Evolutionary conservation across 2,329 filamentous ascomycete genomes (phyloP), one percentile per base, ranked within the genome.

Genomic region (Nemania serpens): DNA sequence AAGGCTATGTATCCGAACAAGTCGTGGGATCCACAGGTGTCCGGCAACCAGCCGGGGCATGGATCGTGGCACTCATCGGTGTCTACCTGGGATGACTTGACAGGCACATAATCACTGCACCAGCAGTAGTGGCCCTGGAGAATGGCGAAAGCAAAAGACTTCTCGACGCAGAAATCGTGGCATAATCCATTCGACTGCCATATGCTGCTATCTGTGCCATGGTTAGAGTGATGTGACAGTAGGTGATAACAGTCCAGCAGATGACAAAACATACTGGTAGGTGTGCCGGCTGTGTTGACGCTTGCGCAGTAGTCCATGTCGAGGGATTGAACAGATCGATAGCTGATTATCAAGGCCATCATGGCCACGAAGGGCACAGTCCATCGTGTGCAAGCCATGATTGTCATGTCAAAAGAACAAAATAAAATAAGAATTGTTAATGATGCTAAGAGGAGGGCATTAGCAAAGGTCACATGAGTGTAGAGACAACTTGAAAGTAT

Each of bases 131-230:
- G 78, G 15, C 76, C 81, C 68, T 91, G 83, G 1, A 93, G 78
- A 49, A 94, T 79, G 65, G 88, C 89, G 63, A 88, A 91, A 41
- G 90, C 89, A 65, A 81, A 90, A 15, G 79, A 67, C 18, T 55
- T 6, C 34, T 71, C 69, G 25, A 75, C 68, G 75, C 91, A 94
- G 50, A 81, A 81, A 50, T 84, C 77, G 51, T 79, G 76, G 72
- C 91, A 94, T 12, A 87, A 81, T 33, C 90, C 90, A 67, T 91
- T 87, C 18, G 89, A 90, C 73, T 92, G 88, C 63, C 76, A 88
- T 65, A 81, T 82, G 63, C 80, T 83, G 34, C 73, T 70, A 65
- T 85, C 85, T 88, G 42, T 12, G 49, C 51, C 63, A 59, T 58
- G 49, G 51, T 68, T 68, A 66, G 68, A 61, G 9, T 58, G 49